Base-by-base conservation (phyloP, 306 rosid species). In the Vigna nakashimae region DNA sequence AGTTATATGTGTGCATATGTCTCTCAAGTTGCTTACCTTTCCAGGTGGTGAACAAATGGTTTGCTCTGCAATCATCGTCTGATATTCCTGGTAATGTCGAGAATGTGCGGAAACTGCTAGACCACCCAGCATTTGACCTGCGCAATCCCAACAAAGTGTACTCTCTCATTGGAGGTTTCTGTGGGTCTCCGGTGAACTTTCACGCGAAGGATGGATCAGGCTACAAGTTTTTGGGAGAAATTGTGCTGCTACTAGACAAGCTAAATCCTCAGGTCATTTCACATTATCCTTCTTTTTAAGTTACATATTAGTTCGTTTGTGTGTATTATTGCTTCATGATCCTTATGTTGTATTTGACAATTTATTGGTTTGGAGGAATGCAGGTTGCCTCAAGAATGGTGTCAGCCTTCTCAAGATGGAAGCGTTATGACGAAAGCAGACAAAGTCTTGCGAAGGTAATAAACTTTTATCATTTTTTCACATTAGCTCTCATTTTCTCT, bases 321-420 rank as follows among this genome's bases (percentile, higher is more conserved):
- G 22, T 75, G 46, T 30, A 38, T 53, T 45, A 56, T 64, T 48
- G 75, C 60, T 51, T 53, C 49, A 56, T 53, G 66, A 63, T 38
- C 53, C 40, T 53, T 38, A 15, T 26, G 12, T 24, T 51, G 30
- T 65, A 38, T 60, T 46, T 72, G 40, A 24, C 65, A 7, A 3
- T 55, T 43, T 45, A n/a, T 43, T 45, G 65, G 42, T 51, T 62
- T 72, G 55, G 59, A 11, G 38, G 17, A 10, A 60, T 84, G 74
- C 77, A 96, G 98, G 98, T 92, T 69, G 98, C 99, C 32, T 96
- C 99, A 13, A 87, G 99, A 76, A 92, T 96, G 99, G 98, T 96
- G 48, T 91, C 99, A 5, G 96, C 96, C 82, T 96, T 96, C 86
- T 92, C 99, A 60, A 88, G 98, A 83, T 96, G 97, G 94, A 92